Evolutionary conservation across 148 eudicot species (phyloP).

Genomic region (Diospyros kaki): DNA sequence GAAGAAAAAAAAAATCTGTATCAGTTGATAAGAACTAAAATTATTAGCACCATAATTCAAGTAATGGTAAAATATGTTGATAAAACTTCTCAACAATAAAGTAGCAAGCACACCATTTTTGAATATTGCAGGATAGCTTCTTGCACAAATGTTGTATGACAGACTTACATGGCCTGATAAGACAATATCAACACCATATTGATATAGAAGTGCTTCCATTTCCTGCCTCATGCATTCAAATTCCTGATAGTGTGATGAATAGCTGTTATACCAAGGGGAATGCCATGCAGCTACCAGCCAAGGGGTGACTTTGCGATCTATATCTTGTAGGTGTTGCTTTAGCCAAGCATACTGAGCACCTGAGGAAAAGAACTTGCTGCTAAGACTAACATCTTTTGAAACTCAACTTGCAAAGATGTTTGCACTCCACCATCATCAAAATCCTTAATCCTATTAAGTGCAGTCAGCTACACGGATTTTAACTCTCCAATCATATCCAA

Average conservation of each 20-base stretch:
- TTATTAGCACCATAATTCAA: no score
- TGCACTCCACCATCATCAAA: no score
- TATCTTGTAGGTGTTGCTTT: slow-evolving; percentile 43
- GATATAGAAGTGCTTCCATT: slow-evolving; percentile 73
- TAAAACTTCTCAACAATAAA: no score
- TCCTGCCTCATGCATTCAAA: slow-evolving; percentile 95
- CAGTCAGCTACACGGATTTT: no score
- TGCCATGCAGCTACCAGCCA: slow-evolving; percentile 94
- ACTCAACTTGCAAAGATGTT: neutral
- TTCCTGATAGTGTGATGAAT: slow-evolving; percentile 92
- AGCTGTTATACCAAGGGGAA: slow-evolving; percentile 96
- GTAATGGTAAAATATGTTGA: no score
- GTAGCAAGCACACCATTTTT: no score
- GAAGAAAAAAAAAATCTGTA: no score
- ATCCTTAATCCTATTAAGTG: no score
- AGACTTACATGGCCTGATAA: slow-evolving; percentile 77
- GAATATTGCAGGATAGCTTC: no score
- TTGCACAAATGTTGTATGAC: no score
- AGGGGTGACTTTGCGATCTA: slow-evolving; percentile 59
- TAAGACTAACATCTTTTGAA: neutral
- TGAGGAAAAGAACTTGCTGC: slow-evolving; percentile 16
- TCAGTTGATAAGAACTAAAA: no score
- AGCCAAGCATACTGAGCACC: slow-evolving; percentile 86
- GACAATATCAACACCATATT: slow-evolving; percentile 69
- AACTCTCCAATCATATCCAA: no score